phyloP scores from a whole-genome alignment of 2,329 filamentous ascomycete species.

The Zalaria sp. region DNA sequence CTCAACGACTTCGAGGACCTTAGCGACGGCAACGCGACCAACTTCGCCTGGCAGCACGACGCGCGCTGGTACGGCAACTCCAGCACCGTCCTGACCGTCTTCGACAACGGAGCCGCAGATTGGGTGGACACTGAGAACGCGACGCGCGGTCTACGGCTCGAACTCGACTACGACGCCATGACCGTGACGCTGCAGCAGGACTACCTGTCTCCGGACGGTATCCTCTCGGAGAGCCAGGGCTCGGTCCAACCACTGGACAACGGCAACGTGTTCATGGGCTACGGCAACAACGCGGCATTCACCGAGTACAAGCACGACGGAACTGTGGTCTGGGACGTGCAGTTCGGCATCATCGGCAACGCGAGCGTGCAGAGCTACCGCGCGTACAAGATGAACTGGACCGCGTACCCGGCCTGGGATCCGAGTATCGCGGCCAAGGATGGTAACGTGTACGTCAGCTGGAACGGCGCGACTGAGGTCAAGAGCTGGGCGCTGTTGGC shows the following conservation, averaged over 20 bases:
- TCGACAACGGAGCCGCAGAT: slow-evolving; percentile 9
- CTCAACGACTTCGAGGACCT: slow-evolving; percentile 28
- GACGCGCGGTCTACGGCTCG: slow-evolving; percentile 6
- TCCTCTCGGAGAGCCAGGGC: slow-evolving; percentile 35
- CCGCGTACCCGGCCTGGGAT: slow-evolving; percentile 2
- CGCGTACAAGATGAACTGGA: slow-evolving; percentile 26
- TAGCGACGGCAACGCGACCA: slow-evolving; percentile 28
- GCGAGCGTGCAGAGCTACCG: slow-evolving; percentile 34
- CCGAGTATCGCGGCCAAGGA: slow-evolving; percentile 6
- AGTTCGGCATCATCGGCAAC: slow-evolving; percentile 25
- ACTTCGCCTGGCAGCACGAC: slow-evolving; percentile 39
- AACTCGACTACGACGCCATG: slow-evolving; percentile 13
- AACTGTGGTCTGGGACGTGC: slow-evolving; percentile 36
- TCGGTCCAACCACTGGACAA: slow-evolving; percentile 38
- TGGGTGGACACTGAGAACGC: slow-evolving; percentile 5
- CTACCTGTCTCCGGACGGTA: slow-evolving; percentile 12
- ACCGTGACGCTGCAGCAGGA: slow-evolving; percentile 13
- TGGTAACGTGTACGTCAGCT: slow-evolving; percentile 6
- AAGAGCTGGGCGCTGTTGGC: slow-evolving; percentile 8
- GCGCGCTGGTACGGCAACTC: slow-evolving; percentile 25
- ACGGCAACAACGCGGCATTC: slow-evolving; percentile 29
- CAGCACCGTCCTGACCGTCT: slow-evolving; percentile 8
- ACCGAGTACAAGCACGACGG: slow-evolving; percentile 31
- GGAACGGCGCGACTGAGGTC: slow-evolving; percentile 9
- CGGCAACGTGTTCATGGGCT: slow-evolving; percentile 40